Evolutionary conservation across 78 protist genomes (phyloP), one percentile per base, ranked within the genome.

Genomic region (Monosiga brevicollis): DNA sequence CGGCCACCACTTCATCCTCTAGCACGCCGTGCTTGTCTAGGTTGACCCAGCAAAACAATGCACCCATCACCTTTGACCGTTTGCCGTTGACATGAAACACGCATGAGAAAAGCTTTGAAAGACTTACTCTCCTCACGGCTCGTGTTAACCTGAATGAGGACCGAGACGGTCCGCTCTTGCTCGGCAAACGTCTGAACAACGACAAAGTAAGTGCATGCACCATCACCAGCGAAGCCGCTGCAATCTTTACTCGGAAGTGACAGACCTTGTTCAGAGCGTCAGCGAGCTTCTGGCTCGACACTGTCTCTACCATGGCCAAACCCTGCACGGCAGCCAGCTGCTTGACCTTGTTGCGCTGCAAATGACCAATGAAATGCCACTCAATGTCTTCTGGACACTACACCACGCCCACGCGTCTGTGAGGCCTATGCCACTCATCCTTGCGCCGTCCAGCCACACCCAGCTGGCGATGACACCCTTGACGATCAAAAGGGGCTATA

Each of bases 331-430:
- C 82, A 39, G 82, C 87, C 32, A 88, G 43, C 0, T 6, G 32
- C 42, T 71, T 74, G 42, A 71, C 72, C 77, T 93, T 93, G 90
- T 91, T 91, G 43, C 86, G 49, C 78, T 93, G 96, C n/a, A 93
- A 75, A 32, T 72, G 89, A 70, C 96, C 96, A 73, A 93, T 93
- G 79, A 87, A 93, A 80, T 83, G 96, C 91, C 91, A 91, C 23
- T 78, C 43, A 43, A 87, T 76, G 74, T 89, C 94, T 25, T 0
- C 15, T 0, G 95, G 95, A 26, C 86, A 39, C 85, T 43, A n/a
- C 11, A 24, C 1, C 32, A n/a, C n/a, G n/a, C n/a, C n/a, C n/a
- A n/a, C n/a, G n/a, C n/a, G n/a, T n/a, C n/a, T n/a, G n/a, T n/a
- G n/a, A n/a, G n/a, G n/a, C n/a, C n/a, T n/a, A n/a, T n/a, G n/a